Conservation (phyloP, 805 yeast species). For the Dipodascopsis uninucleata region DNA sequence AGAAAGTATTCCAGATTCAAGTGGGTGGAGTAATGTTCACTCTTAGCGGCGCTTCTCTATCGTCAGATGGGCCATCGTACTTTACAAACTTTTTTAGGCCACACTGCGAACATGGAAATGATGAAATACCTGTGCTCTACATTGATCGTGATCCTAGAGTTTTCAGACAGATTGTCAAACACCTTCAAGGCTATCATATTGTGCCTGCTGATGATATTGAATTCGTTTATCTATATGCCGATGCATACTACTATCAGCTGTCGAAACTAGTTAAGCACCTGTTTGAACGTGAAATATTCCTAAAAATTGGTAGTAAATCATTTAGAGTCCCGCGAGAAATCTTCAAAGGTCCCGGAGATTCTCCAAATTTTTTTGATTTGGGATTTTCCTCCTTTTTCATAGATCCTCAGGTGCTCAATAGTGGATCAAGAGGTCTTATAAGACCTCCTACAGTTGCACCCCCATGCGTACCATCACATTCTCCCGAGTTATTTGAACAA, state of each 20-base stretch:
- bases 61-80: constrained; percentile 84
- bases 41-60: constrained; percentile 57
- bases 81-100: constrained; percentile 65
- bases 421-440: constrained; percentile 43
- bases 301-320: constrained; percentile 55
- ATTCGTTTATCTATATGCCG: constrained; percentile 60
- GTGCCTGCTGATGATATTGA: constrained; percentile 57
- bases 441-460: constrained; percentile 80
- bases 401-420: constrained; percentile 46
- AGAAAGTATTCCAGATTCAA: constrained; percentile 27
- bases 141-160: constrained; percentile 73
- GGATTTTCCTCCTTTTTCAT: constrained; percentile 51
- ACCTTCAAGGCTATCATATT: constrained; percentile 71
- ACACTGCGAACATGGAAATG: constrained; percentile 35
- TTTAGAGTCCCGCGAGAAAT: constrained; percentile 59
- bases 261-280: constrained; percentile 51
- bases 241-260: constrained; percentile 68
- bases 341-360: constrained; percentile 59
- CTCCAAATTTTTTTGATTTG: constrained; percentile 72
- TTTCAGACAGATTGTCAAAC: constrained; percentile 62
- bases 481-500: constrained; percentile 52
- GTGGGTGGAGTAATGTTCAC: constrained; percentile 27
- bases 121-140: constrained; percentile 43
- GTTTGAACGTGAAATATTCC: constrained; percentile 51
- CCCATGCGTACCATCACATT: constrained; percentile 49